A percentile compares a stretch with the other conserved stretches of the same genome.
Evolutionary conservation across 768 basidiomycete species (phyloP).

Genomic region (Boletus barrowsii): DNA sequence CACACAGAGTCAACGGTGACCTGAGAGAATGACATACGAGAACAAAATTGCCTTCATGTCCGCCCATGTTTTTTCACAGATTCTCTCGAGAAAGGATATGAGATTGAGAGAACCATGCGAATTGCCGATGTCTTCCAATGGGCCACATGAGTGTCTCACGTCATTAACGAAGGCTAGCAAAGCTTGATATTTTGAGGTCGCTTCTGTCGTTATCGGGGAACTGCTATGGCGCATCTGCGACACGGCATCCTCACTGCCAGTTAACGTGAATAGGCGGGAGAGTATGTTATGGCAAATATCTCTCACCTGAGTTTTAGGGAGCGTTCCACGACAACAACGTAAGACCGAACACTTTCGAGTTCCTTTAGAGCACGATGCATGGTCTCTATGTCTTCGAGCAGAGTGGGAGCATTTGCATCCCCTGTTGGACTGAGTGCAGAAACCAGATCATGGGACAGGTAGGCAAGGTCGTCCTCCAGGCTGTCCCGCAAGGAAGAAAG

Average conservation of each 20-base stretch:
- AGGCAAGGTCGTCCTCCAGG: slow-evolving; percentile 72
- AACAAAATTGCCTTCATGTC: slow-evolving; percentile 67
- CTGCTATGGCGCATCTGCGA: slow-evolving; percentile 44
- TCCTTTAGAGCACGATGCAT: slow-evolving; percentile 76
- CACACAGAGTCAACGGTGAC: not conserved
- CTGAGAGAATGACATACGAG: slow-evolving; percentile 42
- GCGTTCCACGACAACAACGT: slow-evolving; percentile 71
- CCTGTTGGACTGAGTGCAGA: slow-evolving; percentile 46
- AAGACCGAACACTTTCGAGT: slow-evolving; percentile 70
- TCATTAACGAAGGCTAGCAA: slow-evolving; percentile 60
- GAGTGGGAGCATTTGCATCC: slow-evolving; percentile 49
- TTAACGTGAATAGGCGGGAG: slow-evolving; percentile 7
- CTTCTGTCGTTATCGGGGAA: slow-evolving; percentile 41
- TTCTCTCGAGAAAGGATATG: slow-evolving; percentile 53
- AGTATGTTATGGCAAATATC: not conserved
- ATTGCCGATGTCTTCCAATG: slow-evolving; percentile 43
- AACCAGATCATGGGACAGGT: slow-evolving; percentile 61
- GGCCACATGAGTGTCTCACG: slow-evolving; percentile 43
- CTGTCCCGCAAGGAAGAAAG: slow-evolving; percentile 74
- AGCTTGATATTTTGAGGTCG: slow-evolving; percentile 55
- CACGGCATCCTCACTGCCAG: slow-evolving; percentile 54
- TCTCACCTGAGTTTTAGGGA: slow-evolving; percentile 70
- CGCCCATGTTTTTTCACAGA: slow-evolving; percentile 73
- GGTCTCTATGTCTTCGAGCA: slow-evolving; percentile 80
- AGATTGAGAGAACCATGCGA: slow-evolving; percentile 56